Evolutionary conservation across 2,329 filamentous ascomycete genomes (phyloP), one percentile per base, ranked within the genome.

Genomic region (Beauveria scarabaeidicola): DNA sequence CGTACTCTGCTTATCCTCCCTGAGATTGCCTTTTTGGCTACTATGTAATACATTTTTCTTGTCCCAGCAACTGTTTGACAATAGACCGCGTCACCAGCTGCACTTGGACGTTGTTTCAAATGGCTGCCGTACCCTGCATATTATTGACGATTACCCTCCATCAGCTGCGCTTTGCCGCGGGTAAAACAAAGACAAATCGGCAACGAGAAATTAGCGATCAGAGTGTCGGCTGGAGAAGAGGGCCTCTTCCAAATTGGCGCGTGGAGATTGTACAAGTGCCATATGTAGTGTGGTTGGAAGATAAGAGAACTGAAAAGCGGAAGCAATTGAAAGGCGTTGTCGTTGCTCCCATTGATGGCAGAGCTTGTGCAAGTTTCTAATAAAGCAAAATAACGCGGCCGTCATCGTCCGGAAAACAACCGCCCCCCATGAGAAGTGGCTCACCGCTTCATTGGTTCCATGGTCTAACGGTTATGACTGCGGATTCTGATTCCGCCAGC

Each of bases 371-470:
- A 52, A 15, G 7, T 25, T 52, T 6, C 6, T 58, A 58, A 23
- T 58, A 58, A 23, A 11, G 21, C 11, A 23, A 44, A 58, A 58
- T 58, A 58, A 51, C 5, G 1, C 10, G 5, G 29, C 46, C 47
- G 55, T 52, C 38, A 25, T 17, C 38, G 48, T 58, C 36, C 25
- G 7, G 23, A 19, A 54, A 44, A 19, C 46, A 51, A 51, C 55
- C 46, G 46, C 62, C 65, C 62, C 65, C 62, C 66, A 69, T 67
- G 65, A 56, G 66, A 67, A 66, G 65, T 58, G 64, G 64, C 27
- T 3, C 40, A 69, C 67, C 63, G 51, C 63, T 67, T 67, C 63
- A 62, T 9, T 32, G 58, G 58, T 60, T 60, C 58, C 58, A 60
- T 60, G 58, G 58, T 60, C 58, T 60, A 60, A 60, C 58, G 58